These are phyloP conservation scores for Suillus subaureus DNA, from an alignment of 768 basidiomycete species.

Conservation along the genomic window DNA sequence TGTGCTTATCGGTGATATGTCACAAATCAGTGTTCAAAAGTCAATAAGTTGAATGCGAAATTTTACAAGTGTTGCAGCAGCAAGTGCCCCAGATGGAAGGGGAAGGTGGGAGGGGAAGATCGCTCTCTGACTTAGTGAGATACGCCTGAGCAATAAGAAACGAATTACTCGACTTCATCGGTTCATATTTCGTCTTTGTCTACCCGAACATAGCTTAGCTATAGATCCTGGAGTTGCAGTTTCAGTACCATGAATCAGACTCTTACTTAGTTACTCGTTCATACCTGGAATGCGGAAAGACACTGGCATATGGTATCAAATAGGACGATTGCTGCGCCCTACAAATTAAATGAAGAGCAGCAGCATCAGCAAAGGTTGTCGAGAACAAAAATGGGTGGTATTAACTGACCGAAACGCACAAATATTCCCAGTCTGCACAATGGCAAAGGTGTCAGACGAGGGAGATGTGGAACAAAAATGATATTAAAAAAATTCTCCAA, in stretches of 20 bases:
- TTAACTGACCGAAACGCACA: neutral
- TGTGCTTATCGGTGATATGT: neutral
- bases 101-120: neutral
- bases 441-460: neutral
- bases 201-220: neutral
- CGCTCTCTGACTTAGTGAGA: neutral
- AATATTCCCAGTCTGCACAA: neutral
- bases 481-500: neutral
- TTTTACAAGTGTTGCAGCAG: neutral
- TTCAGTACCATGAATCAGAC: neutral
- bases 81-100: neutral
- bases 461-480: neutral
- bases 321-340: neutral
- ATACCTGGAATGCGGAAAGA: neutral
- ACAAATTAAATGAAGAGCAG: neutral
- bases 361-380: neutral
- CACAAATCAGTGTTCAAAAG: neutral
- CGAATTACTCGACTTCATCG: neutral
- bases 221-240: neutral
- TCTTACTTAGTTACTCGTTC: neutral
- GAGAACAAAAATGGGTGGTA: neutral
- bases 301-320: neutral
- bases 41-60: neutral
- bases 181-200: neutral
- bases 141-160: neutral